Conservation (phyloP, 2,329 filamentous ascomycete species). For the Aspergillus carbonarius region DNA sequence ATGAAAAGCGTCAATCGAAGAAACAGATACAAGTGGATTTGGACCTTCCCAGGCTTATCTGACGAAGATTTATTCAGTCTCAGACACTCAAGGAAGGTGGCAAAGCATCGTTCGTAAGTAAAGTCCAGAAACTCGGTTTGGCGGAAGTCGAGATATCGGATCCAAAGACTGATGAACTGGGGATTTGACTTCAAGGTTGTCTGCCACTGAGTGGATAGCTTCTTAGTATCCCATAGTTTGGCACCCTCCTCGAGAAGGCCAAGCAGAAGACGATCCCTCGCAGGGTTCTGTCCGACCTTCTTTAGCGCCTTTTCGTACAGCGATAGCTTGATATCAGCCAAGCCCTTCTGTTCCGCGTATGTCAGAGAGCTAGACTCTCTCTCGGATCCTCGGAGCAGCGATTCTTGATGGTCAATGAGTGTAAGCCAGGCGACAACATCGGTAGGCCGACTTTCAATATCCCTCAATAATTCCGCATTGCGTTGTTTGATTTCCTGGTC, state of each 20-base stretch:
- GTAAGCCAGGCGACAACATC: slow-evolving; percentile 73
- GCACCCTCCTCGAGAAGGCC: slow-evolving; percentile 71
- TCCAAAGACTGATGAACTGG: slow-evolving; percentile 67
- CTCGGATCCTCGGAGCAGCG: slow-evolving; percentile 54
- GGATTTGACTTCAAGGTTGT: slow-evolving; percentile 58
- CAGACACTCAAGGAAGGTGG: slow-evolving; percentile 60
- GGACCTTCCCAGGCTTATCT: slow-evolving; percentile 22
- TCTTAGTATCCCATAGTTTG: slow-evolving; percentile 69
- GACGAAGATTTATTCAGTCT: slow-evolving; percentile 32
- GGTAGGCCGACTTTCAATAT: slow-evolving; percentile 63
- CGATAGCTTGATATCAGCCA: slow-evolving; percentile 76
- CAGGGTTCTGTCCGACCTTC: slow-evolving; percentile 49
- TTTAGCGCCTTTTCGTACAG: slow-evolving; percentile 75
- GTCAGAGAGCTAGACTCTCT: slow-evolving; percentile 45
- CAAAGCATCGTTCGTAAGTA: slow-evolving; percentile 64
- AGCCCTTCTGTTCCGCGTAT: slow-evolving; percentile 63
- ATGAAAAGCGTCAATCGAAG: slow-evolving; percentile 72
- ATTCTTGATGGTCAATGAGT: slow-evolving; percentile 76
- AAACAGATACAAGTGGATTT: slow-evolving; percentile 66
- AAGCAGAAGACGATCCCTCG: slow-evolving; percentile 62
- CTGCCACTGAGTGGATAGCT: slow-evolving; percentile 65
- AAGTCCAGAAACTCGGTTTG: slow-evolving; percentile 68
- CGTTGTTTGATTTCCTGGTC: slow-evolving; percentile 46
- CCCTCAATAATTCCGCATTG: slow-evolving; percentile 59
- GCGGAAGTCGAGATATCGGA: slow-evolving; percentile 66